Conservation (phyloP, 352 stramenopile species). For the Halophytophthora batemanensis region DNA sequence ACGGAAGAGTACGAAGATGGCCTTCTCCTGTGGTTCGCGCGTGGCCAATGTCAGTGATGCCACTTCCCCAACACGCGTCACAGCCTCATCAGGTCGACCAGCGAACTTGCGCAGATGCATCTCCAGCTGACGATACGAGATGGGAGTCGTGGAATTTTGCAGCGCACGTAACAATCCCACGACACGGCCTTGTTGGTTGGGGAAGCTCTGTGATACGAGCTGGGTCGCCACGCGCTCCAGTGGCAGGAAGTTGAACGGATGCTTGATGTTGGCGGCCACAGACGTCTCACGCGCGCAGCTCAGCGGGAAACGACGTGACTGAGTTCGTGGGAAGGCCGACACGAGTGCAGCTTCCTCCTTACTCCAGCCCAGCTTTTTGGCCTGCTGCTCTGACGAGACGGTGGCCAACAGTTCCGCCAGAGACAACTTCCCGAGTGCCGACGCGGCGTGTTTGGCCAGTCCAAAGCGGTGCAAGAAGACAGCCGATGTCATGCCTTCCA, state of each 20-base stretch:
- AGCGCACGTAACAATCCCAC: constrained; percentile 49
- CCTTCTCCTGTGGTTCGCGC: constrained; percentile 40
- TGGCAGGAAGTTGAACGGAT: constrained; percentile 63
- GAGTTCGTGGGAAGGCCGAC: constrained; percentile 17
- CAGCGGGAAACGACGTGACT: constrained; percentile 31
- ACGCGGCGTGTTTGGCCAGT: constrained; percentile 43
- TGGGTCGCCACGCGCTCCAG: constrained; percentile 45
- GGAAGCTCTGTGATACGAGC: constrained; percentile 55
- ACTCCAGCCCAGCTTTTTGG: constrained; percentile 49
- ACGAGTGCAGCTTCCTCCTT: constrained; percentile 57
- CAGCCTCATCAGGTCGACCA: constrained; percentile 64
- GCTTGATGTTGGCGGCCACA: constrained; percentile 33
- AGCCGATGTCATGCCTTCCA: constrained; percentile 61
- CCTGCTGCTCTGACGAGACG: constrained; percentile 29
- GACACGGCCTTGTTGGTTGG: constrained; percentile 71
- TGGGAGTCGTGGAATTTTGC: constrained; percentile 43
- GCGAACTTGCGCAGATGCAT: constrained; percentile 70
- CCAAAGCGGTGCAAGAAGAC: constrained; percentile 61
- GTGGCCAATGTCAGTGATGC: constrained; percentile 46
- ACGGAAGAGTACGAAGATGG: constrained; percentile 38
- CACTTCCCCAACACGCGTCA: constrained; percentile 52
- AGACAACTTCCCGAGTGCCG: constrained; percentile 23
- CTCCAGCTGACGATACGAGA: constrained; percentile 73
- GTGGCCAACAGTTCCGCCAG: constrained; percentile 32
- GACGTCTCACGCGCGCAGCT: constrained; percentile 20